Evolutionary conservation across 1,284 basidiomycete genomes (phyloP), one percentile per base, ranked within the genome.

Genomic region (Blastosporella zonata): DNA sequence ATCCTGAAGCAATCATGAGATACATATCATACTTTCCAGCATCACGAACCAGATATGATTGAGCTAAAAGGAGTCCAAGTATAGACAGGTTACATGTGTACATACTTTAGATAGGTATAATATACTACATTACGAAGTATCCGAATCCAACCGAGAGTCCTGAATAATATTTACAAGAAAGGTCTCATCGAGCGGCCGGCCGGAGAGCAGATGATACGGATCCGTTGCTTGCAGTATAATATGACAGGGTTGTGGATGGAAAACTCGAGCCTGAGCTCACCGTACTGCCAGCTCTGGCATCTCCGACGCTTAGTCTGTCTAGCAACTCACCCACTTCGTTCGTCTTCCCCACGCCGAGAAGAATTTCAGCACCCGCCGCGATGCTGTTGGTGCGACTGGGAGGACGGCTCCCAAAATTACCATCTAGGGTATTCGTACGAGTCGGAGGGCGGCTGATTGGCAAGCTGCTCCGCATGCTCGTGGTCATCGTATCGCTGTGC

Each of bases 251-350:
- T 13, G 60, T 59, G 3, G 51, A 55, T 43, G 40, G 63, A 55
- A 22, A 58, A 55, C 50, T 59, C 22, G 45, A 47, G 22, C 50
- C 47, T 20, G 53, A 43, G 34, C 42, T 54, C 13, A 21, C 42
- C 6, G 45, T 40, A 20, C 50, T 48, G 1, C 40, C 51, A n/a
- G 28, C 28, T 21, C 48, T 47, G 13, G 31, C 23, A 3, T 45
- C 44, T 7, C 25, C 37, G 7, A 37, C 34, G 25, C 21, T n/a
- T n/a, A n/a, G 25, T 22, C 51, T 36, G n/a, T 54, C 54, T 43
- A 64, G 49, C 20, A 67, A 53, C 47, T 70, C 68, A 29, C 67
- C 68, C 8, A 70, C 52, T 50, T 70, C 68, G 7, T 45, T 63
- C 10, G 62, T 55, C 37, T 53, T 40, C 20, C 46, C 39, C 41